Percentiles rank a stretch among this genome's conserved stretches.
Evolutionary conservation across 2,329 filamentous ascomycete species (phyloP).

Genomic region (Aureobasidium pullulans): DNA sequence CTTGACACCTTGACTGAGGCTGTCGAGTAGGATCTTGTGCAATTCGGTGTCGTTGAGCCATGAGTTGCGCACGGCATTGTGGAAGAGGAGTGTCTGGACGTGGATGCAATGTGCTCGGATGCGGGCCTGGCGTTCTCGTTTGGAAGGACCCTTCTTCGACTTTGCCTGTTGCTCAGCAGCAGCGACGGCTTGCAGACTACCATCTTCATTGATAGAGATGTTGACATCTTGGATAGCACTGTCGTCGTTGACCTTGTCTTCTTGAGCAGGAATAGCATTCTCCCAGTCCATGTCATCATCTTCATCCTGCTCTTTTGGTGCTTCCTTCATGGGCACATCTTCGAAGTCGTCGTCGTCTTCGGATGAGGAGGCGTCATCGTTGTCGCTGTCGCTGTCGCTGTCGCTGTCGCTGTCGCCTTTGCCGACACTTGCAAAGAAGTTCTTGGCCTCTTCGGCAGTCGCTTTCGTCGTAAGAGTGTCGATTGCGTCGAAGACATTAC

Average conservation of each 20-base stretch:
- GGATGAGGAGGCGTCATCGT: conserved; percentile 34
- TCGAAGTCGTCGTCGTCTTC: conserved; percentile 44
- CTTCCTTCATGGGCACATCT: conserved; percentile 31
- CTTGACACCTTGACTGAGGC: conserved; percentile 60
- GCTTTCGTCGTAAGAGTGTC: conserved; percentile 31
- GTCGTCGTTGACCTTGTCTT: conserved; percentile 17
- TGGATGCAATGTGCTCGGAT: conserved; percentile 79
- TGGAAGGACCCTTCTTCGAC: conserved; percentile 74
- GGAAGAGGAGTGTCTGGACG: conserved; percentile 79
- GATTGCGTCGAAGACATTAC: conserved; percentile 37
- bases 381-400: conserved; percentile 29
- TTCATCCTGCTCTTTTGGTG: conserved; percentile 36
- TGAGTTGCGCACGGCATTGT: conserved; percentile 77
- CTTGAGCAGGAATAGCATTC: conserved; percentile 40
- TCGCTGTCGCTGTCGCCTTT: conserved; percentile 31
- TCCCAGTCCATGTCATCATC: conserved; percentile 54
- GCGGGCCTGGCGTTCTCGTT: conserved; percentile 72
- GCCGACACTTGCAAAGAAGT: conserved; percentile 30
- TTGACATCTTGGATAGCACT: conserved; percentile 26
- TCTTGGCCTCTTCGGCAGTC: conserved; percentile 28
- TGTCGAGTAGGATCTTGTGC: conserved; percentile 67
- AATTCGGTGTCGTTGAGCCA: conserved; percentile 75
- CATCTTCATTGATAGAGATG: conserved; percentile 31
- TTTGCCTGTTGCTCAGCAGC: conserved; percentile 24
- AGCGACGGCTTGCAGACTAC: conserved; percentile 19